Percentiles rank a stretch among this genome's conserved stretches.
phyloP scores from a whole-genome alignment of 2,329 filamentous ascomycete species.

The Furcasterigmium furcatum region DNA sequence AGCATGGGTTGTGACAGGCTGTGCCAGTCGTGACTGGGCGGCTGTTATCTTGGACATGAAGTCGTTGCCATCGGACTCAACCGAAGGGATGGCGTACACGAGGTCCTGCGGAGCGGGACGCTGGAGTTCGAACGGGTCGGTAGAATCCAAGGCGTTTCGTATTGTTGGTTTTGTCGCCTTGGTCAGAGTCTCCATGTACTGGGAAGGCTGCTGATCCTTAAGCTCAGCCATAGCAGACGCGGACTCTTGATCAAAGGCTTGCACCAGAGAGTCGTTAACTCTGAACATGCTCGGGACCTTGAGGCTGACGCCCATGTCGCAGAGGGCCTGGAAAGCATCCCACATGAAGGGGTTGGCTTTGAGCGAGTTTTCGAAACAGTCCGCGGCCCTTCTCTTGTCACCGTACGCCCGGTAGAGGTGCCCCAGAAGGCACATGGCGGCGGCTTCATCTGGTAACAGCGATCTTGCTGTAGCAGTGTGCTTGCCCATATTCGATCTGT shows the following conservation, averaged over 20 bases:
- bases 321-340: conserved; percentile 90
- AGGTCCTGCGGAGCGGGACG: conserved; percentile 36
- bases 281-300: conserved; percentile 86
- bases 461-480: conserved; percentile 75
- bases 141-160: conserved; percentile 30
- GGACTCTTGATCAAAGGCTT: conserved; percentile 39
- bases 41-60: conserved; percentile 55
- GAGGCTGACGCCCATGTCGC: conserved; percentile 80
- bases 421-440: conserved; percentile 78
- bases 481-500: conserved; percentile 75
- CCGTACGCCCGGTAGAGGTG: conserved; percentile 85
- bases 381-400: conserved; percentile 76
- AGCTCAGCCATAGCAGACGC: conserved; percentile 27
- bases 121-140: conserved; percentile 51
- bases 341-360: conserved; percentile 95
- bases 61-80: conserved; percentile 46
- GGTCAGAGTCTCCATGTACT: conserved; percentile 32
- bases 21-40: conserved; percentile 42
- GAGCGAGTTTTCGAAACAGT: conserved; percentile 83
- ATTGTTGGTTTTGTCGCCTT: conserved; percentile 33
- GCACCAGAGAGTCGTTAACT: conserved; percentile 53
- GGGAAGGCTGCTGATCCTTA: conserved; percentile 29
- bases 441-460: conserved; percentile 76
- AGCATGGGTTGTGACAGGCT: conserved; percentile 27
- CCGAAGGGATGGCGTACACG: conserved; percentile 32